Evolutionary conservation across 2,329 filamentous ascomycete genomes (phyloP), one percentile per base, ranked within the genome.

Genomic region (Clonostachys solani): DNA sequence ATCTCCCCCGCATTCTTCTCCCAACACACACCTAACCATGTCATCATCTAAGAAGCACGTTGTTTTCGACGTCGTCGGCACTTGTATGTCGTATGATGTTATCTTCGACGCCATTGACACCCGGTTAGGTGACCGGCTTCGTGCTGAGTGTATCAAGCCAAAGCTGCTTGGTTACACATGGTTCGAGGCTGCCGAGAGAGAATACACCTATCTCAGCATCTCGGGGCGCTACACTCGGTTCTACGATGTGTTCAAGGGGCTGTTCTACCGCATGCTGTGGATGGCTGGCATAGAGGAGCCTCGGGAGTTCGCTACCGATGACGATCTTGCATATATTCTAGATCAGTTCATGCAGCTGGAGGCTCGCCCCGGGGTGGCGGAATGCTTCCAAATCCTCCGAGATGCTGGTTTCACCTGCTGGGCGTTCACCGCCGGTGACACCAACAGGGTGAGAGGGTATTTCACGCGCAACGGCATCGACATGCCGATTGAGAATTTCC

Each of bases 21-120:
- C 19, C 8, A 29, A 9, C 8, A 29, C 23, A 29, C 23, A 2
- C 7, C 8, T 29, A 29, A 4, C 36, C 36, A 38, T 38, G 36
- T 38, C 36, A 15, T 38, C 36, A 7, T 15, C 12, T 7, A 38
- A 38, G 16, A 74, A 75, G 47, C 65, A 76, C 50, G 64, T 75
- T 47, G 71, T 75, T 33, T 76, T 75, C 52, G 73, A 77, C 55
- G 68, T 80, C 3, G 77, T 81, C 41, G 74, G 74, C 42, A 78
- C 74, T 15, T 66, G 65, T 47, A 70, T 77, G 38, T 69, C 65
- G 19, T 75, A 72, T 58, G 65, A 73, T 15, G 64, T 64, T 43
- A 70, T 71, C 54, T 69, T 66, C 50, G 57, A 65, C 12, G 60
- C 62, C 33, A 65, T 78, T 35, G 64, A 72, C 5, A 45, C 56